Conservation (phyloP, 176 grass and related monocot genomes). For the Musa troglodytarum region DNA sequence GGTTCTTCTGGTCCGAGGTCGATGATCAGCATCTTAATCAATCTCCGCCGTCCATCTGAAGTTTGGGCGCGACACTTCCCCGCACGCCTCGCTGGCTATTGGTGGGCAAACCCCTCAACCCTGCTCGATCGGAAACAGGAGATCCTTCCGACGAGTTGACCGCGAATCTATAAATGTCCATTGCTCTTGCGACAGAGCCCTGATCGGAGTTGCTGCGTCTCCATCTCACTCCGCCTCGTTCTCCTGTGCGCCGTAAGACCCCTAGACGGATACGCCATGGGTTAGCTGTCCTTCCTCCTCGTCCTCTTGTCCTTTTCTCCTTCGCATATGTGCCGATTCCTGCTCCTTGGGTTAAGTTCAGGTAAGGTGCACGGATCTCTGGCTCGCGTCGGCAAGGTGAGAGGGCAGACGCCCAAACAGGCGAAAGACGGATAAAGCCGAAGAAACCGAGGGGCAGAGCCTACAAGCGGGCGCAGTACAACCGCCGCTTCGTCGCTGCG, state of each 20-base stretch:
- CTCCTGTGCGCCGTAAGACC: background rate
- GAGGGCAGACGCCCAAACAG: slow-evolving; percentile 8
- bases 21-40: too few relatives aligned
- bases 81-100: too few relatives aligned
- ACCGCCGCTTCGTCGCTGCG: background rate
- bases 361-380: slow-evolving; percentile 10
- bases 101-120: too few relatives aligned
- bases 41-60: too few relatives aligned
- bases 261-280: background rate
- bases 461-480: slow-evolving; percentile 6
- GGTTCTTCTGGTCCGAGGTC: too few relatives aligned
- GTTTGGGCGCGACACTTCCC: too few relatives aligned
- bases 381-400: slow-evolving; percentile 1
- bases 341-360: background rate
- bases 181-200: too few relatives aligned
- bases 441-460: slow-evolving; percentile 9
- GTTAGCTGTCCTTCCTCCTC: background rate
- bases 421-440: slow-evolving; percentile 5
- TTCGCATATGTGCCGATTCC: background rate
- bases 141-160: too few relatives aligned
- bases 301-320: background rate
- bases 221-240: background rate
- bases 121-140: too few relatives aligned
- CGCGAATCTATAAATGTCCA: too few relatives aligned
- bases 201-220: too few relatives aligned